Base-by-base conservation (phyloP, 2,329 filamentous ascomycete species). In the Bipolaris sorokiniana region DNA sequence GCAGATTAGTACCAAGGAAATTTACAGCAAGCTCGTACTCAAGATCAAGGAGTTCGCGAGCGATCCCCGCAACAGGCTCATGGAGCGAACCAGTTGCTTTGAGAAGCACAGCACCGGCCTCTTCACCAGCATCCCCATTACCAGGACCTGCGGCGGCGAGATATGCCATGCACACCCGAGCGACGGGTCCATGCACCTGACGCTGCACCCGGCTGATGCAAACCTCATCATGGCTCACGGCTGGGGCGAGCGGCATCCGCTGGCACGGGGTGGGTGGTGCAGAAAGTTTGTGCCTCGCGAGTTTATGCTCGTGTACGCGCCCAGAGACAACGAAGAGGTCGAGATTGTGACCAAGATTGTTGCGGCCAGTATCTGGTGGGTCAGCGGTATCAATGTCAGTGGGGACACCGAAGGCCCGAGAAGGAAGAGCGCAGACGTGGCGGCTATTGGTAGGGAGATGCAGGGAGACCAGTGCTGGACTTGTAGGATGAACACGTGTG, bases 231-330 rank as follows among this genome's bases (percentile, higher is more conserved):
- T 96, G 22, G 83, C 88, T 64, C 87, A 86, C 60, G 90, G 91
- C 1, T 96, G 92, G 91, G 92, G 89, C 1, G 87, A 96, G 78
- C 69, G 84, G 18, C 85, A 87, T 76, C 84, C 84, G 5, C 65
- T 92, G 52, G 88, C 90, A 7, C 84, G 86, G 67, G 88, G 86
- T 51, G 85, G 86, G 41, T 87, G 85, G 80, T 83, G 88, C 61
- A 81, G 82, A 59, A 83, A 86, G 69, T 90, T 90, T 48, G 87
- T 95, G 53, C 90, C 91, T 0, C 78, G 82, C 3, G 88, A 89
- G 40, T 96, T 96, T 74, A 81, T 91, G 55, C 88, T 96, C 86
- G 81, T 96, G 4, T 96, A 96, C 77, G 90, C 91, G 16, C 91
- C 92, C 2, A 80, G 90, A 68, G 82, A 87, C 61, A 82, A 86